A percentile compares a stretch with the other conserved stretches of the same genome.
Conservation (phyloP, 768 basidiomycete species). For the Agaricus subrufescens region DNA sequence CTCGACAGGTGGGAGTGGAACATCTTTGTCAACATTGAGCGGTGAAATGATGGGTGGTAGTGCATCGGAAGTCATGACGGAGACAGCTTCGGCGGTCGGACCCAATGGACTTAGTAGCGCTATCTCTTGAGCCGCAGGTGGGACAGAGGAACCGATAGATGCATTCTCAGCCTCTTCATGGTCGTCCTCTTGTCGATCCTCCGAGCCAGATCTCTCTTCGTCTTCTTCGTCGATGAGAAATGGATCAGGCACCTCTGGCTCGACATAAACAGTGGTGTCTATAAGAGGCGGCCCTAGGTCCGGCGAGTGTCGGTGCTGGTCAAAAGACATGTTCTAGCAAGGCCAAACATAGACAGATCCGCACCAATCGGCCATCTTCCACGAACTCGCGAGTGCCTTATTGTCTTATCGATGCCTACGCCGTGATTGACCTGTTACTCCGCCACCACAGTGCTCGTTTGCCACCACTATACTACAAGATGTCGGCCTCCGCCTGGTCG, state of each 20-base stretch:
- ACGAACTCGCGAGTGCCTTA: no score
- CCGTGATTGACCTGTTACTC: no score
- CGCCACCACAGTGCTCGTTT: no score
- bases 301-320: no score
- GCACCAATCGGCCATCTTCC: no score
- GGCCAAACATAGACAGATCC: no score
- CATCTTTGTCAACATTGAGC: conserved; percentile 48
- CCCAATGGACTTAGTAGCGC: conserved; percentile 25
- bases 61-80: conserved; percentile 14
- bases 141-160: conserved; percentile 24
- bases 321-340: no score
- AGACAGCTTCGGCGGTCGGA: conserved; percentile 17
- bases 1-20: conserved; percentile 36
- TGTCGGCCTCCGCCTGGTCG: no score
- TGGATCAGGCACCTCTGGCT: conserved; percentile 52
- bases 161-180: conserved; percentile 16
- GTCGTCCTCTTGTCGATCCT: conserved; percentile 16
- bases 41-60: conserved; percentile 11
- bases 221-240: conserved; percentile 59
- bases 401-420: no score
- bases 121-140: conserved; percentile 34
- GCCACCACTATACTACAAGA: no score
- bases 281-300: neutral
- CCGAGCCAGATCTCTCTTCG: conserved; percentile 36
- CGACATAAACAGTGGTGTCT: conserved; percentile 23